Percentiles rank a stretch among this genome's conserved stretches.
phyloP scores from a whole-genome alignment of 2,329 filamentous ascomycete species.

The Ophioceras dolichostomum region DNA sequence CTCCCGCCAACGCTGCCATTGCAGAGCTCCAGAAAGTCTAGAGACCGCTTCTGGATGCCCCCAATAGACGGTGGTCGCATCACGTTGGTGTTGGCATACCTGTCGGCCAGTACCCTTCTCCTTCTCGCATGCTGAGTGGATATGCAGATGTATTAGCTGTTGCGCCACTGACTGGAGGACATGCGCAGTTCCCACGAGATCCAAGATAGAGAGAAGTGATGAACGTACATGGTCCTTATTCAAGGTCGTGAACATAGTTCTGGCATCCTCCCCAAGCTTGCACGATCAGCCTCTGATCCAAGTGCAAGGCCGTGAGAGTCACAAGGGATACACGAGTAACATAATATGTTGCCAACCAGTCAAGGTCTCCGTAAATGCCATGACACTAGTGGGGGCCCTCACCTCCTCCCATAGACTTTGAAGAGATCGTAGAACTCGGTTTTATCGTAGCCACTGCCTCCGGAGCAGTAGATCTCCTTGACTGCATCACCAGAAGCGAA shows the following conservation, averaged over 20 bases:
- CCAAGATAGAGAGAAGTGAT: too few species aligned
- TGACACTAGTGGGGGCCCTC: too few species aligned
- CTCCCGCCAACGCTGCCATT: constrained; percentile 26
- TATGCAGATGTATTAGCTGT: too few species aligned
- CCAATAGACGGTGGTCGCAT: constrained; percentile 40
- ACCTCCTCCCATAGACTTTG: constrained; percentile 42
- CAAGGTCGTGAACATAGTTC: constrained; percentile 49
- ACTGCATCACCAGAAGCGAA: constrained; percentile 43
- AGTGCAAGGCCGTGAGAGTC: too few species aligned
- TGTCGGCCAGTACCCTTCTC: constrained; percentile 51
- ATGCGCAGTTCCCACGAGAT: too few species aligned
- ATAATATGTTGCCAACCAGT: too few species aligned
- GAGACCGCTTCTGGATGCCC: constrained; percentile 45
- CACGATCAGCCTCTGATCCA: background rate
- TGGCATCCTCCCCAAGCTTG: constrained; percentile 10
- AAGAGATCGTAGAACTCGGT: constrained; percentile 53
- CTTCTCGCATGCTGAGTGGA: constrained; percentile 44
- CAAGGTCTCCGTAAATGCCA: too few species aligned
- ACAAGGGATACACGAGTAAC: too few species aligned
- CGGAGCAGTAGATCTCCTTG: constrained; percentile 51
- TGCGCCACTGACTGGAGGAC: too few species aligned
- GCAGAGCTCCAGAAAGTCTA: constrained; percentile 42
- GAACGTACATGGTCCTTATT: constrained; percentile 39
- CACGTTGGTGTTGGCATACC: constrained; percentile 58
- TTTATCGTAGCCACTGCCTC: constrained; percentile 53